Base-by-base conservation (phyloP, 2,329 filamentous ascomycete species). In the Venturia effusa region DNA sequence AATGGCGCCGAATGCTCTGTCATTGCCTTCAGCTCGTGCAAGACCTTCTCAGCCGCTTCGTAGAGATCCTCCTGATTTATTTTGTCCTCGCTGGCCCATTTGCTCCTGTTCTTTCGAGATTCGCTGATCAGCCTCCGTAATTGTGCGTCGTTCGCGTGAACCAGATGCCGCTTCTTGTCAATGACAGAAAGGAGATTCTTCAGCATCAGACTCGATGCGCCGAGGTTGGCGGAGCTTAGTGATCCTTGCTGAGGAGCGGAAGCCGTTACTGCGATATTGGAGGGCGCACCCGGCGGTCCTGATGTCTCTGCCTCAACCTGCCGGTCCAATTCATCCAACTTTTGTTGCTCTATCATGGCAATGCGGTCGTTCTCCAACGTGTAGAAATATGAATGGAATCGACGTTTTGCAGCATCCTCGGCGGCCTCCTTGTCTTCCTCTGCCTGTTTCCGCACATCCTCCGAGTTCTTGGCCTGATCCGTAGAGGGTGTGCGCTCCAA, bases 1-100 rank as follows among this genome's bases (percentile, higher is more conserved):
- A 99, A 99, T 1, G 94, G 92, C n/a, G 90, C 91, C 1, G 94
- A 97, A 75, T 97, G 95, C 75, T 99, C 94, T 1, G 92, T 96
- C 79, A 95, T 92, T 41, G 94, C 94, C 76, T 97, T 97, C 64
- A 99, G 85, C 74, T 97, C 93, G 71, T 92, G 96, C 71, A 99
- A 81, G 62, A 99, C 94, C 78, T 97, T 97, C 74, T 99, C 94
- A 17, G 94, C 82, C 13, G 94, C 91, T 78, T 99, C 94, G 73
- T 99, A 99, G 6, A 99, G 82, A 76, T 99, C 94, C 75, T 99
- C 94, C 76, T 99, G 94, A 66, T 94, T 93, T 66, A 99, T 88
- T 69, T 95, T 94, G 70, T 99, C 94, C 75, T 97, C 94, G 74
- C 89, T 97, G 3, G 94, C 93, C 94, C 94, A 99, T 77, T 99